A percentile compares a stretch with the other conserved stretches of the same genome.
Conservation (phyloP, 345 rosid species). For the Carallia pectinifolia region DNA sequence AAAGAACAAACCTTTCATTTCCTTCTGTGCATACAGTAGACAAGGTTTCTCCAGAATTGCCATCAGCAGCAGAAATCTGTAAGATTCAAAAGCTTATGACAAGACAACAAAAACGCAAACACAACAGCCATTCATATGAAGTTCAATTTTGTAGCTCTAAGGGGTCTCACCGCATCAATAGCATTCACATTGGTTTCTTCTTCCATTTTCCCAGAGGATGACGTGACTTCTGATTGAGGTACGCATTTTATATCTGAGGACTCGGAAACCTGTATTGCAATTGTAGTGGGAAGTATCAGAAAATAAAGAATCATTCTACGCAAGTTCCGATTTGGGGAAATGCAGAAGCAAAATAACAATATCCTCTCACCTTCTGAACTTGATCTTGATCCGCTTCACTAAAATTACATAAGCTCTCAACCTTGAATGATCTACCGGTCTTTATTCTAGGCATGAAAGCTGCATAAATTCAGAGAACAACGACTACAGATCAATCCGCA, state of each 20-base stretch:
- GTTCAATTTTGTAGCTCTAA: not conserved
- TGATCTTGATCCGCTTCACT: constrained; percentile 62
- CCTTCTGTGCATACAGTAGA: constrained; percentile 20
- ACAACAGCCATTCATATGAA: not conserved
- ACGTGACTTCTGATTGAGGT: constrained; percentile 9
- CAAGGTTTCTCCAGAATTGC: constrained; percentile 12
- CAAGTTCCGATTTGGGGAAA: no score
- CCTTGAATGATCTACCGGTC: constrained; percentile 65
- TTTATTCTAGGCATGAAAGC: constrained; percentile 86
- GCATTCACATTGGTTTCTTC: constrained; percentile 9
- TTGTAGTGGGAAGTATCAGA: no score
- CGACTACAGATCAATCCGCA: not conserved
- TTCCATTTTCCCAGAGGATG: constrained; percentile 16
- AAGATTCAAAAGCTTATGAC: constrained; percentile 14
- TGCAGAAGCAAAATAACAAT: not conserved
- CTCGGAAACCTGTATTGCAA: no score
- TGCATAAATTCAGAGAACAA: constrained; percentile 22
- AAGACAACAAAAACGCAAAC: constrained; percentile 6
- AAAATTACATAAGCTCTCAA: constrained; percentile 74
- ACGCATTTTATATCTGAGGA: constrained; percentile 3
- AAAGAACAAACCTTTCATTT: constrained; percentile 43
- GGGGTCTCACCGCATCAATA: no score
- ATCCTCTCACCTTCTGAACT: constrained; percentile 44
- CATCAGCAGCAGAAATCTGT: constrained; percentile 32
- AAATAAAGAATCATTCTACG: no score